These are phyloP conservation scores for Aspergillus pseudonomiae DNA, from an alignment of 2,329 filamentous ascomycete genomes.

Conservation along the genomic window DNA sequence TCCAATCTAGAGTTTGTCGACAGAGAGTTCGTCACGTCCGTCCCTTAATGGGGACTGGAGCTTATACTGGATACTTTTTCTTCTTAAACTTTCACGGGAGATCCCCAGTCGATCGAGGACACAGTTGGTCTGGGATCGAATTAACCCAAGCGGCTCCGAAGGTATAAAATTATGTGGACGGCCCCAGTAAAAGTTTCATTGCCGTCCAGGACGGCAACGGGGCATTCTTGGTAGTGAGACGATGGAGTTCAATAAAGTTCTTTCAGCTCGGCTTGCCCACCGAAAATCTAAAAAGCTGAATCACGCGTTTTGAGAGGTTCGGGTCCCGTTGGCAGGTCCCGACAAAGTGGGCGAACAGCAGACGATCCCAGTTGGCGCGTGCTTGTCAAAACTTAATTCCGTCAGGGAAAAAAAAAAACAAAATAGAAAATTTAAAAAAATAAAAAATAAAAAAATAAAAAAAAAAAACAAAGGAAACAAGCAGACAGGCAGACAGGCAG, in stretches of 20 bases:
- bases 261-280: constrained; percentile 3
- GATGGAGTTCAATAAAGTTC: constrained; percentile 5
- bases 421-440: too few species aligned
- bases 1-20: not conserved
- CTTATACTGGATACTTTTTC: constrained; percentile 29
- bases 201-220: not conserved
- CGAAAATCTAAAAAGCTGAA: constrained; percentile 4
- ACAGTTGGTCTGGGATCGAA: not conserved
- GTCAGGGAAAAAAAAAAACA: not conserved
- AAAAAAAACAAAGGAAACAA: too few species aligned
- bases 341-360: constrained; percentile 32
- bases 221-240: not conserved
- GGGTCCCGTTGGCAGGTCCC: constrained; percentile 26
- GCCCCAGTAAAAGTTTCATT: constrained; percentile 3
- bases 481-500: too few species aligned
- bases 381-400: constrained; percentile 40
- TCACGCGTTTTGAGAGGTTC: constrained; percentile 3
- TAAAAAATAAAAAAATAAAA: too few species aligned
- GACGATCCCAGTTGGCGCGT: constrained; percentile 34
- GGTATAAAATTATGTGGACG: not conserved
- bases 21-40: constrained; percentile 18
- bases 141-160: not conserved
- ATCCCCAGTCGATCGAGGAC: constrained; percentile 39
- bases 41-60: constrained; percentile 26
- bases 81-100: constrained; percentile 40